These are phyloP conservation scores for Polyporus tsugae DNA, from an alignment of 1,284 basidiomycete genomes.

Conservation along the genomic window DNA sequence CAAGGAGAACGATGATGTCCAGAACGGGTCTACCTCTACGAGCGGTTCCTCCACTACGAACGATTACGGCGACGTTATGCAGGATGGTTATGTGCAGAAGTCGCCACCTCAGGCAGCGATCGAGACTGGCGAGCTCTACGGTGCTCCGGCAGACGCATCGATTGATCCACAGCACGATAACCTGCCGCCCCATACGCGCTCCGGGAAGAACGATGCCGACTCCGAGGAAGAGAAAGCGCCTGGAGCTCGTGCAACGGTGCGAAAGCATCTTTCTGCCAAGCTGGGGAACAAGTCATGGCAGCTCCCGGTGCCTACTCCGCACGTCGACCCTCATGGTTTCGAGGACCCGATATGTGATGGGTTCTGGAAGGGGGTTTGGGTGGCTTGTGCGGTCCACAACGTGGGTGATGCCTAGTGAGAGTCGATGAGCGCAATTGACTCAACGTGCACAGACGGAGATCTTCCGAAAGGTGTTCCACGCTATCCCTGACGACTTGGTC, in stretches of 20 bases:
- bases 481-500: slow-evolving; percentile 89
- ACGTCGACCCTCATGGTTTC: slow-evolving; percentile 81
- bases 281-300: slow-evolving; percentile 63
- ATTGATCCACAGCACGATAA: slow-evolving; percentile 52
- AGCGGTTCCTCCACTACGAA: neutral
- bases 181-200: slow-evolving; percentile 52
- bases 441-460: slow-evolving; percentile 79
- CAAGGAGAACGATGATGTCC: neutral
- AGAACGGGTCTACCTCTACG: neutral
- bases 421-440: slow-evolving; percentile 24
- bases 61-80: slow-evolving; percentile 15
- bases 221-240: slow-evolving; percentile 62
- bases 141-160: slow-evolving; percentile 64
- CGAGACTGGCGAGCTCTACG: slow-evolving; percentile 53
- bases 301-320: slow-evolving; percentile 72
- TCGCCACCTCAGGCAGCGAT: slow-evolving; percentile 47
- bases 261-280: slow-evolving; percentile 65
- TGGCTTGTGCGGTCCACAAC: slow-evolving; percentile 85
- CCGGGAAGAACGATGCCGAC: slow-evolving; percentile 54
- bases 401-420: slow-evolving; percentile 52
- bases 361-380: slow-evolving; percentile 93
- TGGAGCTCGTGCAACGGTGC: slow-evolving; percentile 56
- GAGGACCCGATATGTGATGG: slow-evolving; percentile 86
- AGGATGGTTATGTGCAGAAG: slow-evolving; percentile 30
- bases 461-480: slow-evolving; percentile 92